Base-by-base conservation (phyloP, 441 rosid genomes). In the Aleurites moluccanus region DNA sequence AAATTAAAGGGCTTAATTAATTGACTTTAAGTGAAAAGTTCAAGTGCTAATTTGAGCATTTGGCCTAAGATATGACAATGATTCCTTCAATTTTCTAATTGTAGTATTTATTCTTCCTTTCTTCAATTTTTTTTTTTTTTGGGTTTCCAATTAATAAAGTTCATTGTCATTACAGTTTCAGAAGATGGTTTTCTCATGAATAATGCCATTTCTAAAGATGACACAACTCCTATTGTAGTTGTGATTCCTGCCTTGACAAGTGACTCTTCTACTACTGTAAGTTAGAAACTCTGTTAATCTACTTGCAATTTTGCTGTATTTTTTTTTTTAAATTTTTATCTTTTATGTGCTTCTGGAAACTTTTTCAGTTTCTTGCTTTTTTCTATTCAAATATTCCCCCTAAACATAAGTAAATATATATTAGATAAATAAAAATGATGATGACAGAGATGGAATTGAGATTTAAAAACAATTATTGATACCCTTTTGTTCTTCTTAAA, bases 241-340 rank as follows among this genome's bases (percentile, higher is more conserved):
- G 86, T 90, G 66, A 82, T 94, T 83, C 98, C 96, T 60, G 98
- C 97, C 77, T 75, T 94, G 80, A 87, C 98, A 52, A 94, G 97
- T 75, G 93, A 92, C 84, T 92, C 97, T 78, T 38, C 86, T 50
- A 82, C 98, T 82, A 67, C 90, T 16, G 96, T 94, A 81, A 88
- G 96, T 84, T 65, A 52, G 65, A 53, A 64, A 45, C 45, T 45
- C 33, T 35, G 8, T 56, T 15, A 18, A n/a, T n/a, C n/a, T n/a
- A n/a, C n/a, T n/a, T n/a, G n/a, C n/a, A n/a, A n/a, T n/a, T n/a
- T n/a, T n/a, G n/a, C n/a, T n/a, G n/a, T n/a, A n/a, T n/a, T n/a
- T n/a, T n/a, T n/a, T 25, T 74, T 64, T 60, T 45, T 33, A 44
- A 28, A 50, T 18, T 59, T 27, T 42, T 47, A 14, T 11, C 23